Percentiles rank a stretch among this genome's conserved stretches.
phyloP scores from a whole-genome alignment of 129 eudicot species.

The Gnaphalium uliginosum region DNA sequence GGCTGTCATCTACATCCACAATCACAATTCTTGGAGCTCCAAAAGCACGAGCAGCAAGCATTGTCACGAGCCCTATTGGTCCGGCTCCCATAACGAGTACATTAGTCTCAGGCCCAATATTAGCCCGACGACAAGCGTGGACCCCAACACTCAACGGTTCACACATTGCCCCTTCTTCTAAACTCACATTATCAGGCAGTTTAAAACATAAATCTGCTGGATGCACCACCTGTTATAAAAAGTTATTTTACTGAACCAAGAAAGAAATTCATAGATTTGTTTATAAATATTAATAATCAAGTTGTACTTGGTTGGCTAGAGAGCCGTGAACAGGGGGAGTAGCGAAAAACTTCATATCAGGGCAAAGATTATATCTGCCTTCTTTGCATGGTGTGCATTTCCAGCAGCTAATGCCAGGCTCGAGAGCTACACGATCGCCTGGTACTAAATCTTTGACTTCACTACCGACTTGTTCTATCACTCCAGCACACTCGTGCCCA shows the following conservation, averaged over 20 bases:
- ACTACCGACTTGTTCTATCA: constrained; percentile 66
- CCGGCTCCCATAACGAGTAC: constrained; percentile 72
- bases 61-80: constrained; percentile 64
- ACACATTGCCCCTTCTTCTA: constrained; percentile 86
- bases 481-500: constrained; percentile 75
- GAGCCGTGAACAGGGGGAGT: constrained; percentile 73
- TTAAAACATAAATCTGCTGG: constrained; percentile 73
- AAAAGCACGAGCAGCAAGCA: constrained; percentile 80
- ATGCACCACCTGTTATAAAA: constrained; percentile 52
- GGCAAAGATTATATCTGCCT: constrained; percentile 72
- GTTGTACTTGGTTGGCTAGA: constrained; percentile 61
- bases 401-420: constrained; percentile 76
- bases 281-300: background rate
- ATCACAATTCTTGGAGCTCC: constrained; percentile 62
- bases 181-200: constrained; percentile 62
- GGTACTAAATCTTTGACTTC: constrained; percentile 48
- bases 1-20: constrained; percentile 62
- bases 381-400: constrained; percentile 54
- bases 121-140: constrained; percentile 73
- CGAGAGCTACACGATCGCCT: constrained; percentile 71
- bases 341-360: constrained; percentile 74
- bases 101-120: constrained; percentile 60
- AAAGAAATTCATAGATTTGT: background rate
- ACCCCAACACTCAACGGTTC: constrained; percentile 77
- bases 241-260: background rate